Evolutionary conservation across 2,329 filamentous ascomycete genomes (phyloP), one percentile per base, ranked within the genome.

Genomic region (Intubia oerlemansii): DNA sequence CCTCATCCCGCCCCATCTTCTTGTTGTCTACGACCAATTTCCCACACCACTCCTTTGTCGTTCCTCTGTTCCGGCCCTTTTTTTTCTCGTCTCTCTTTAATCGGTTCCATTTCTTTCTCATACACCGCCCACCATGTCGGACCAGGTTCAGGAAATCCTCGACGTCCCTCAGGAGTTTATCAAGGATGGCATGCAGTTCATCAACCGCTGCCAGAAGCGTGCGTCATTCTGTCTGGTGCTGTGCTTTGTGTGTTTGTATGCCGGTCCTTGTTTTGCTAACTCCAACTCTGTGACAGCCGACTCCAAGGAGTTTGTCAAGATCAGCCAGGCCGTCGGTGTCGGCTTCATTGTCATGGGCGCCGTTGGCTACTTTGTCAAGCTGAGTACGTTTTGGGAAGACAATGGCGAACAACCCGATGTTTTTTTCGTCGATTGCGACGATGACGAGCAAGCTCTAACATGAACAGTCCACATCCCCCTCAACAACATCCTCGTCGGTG

Each of bases 291-390:
- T n/a, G 19, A 34, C 41, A 59, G 56, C 58, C 32, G 57, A 62
- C 43, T 44, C 49, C 41, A 53, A 56, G 41, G 60, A 66, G 44
- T 66, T 66, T 47, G 48, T 62, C 40, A 62, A 62, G 51, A 50
- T 51, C 44, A 48, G 44, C 34, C 46, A 50, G 41, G 70, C 70
- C 35, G 70, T 76, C 36, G 71, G 69, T 33, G 61, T 73, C 37
- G 71, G 71, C 34, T 76, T 76, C 52, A 49, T 76, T 37, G 62
- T 75, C 49, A 75, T 74, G 69, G 69, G 69, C 36, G 65, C 66
- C 27, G 70, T 75, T 33, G 70, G 70, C 37, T 76, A 74, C 51
- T 50, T 76, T 36, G 67, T 76, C 45, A 75, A 76, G 59, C 58
- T 76, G 44, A 70, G 66, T 71, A 56, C 28, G 62, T 39, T 11